These are phyloP conservation scores for Thielaviopsis punctulata DNA, from an alignment of 2,329 filamentous ascomycete genomes.

Conservation along the genomic window DNA sequence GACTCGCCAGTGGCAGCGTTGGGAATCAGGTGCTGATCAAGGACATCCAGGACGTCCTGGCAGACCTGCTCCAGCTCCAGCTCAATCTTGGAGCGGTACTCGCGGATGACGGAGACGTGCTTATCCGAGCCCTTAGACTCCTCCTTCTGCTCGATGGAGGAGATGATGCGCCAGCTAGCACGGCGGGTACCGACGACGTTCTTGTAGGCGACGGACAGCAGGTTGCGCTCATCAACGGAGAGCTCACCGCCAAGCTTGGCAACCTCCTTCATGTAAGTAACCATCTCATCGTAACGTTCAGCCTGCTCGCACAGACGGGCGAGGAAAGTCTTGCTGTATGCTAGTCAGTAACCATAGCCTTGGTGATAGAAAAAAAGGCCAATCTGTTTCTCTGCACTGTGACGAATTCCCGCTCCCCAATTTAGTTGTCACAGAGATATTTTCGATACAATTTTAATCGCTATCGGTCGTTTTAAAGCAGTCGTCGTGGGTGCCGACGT, in stretches of 20 bases:
- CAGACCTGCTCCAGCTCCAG: conserved; percentile 93
- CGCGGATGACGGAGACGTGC: conserved; percentile 84
- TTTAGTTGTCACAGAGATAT: not conserved
- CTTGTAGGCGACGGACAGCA: conserved; percentile 98
- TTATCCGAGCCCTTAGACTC: conserved; percentile 96
- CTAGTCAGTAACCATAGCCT: conserved; percentile 5
- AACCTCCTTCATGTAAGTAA: conserved; percentile 99
- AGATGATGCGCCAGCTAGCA: conserved; percentile 98
- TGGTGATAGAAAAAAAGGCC: not conserved
- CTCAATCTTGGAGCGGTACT: conserved; percentile 98
- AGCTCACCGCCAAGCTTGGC: conserved; percentile 72
- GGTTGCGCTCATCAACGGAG: conserved; percentile 93
- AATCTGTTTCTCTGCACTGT: not conserved
- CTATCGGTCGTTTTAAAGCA: not conserved
- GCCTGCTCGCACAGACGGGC: conserved; percentile 99
- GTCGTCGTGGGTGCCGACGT: not conserved
- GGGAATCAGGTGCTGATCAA: conserved; percentile 85
- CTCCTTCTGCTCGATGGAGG: conserved; percentile 99
- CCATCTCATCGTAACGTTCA: conserved; percentile 99
- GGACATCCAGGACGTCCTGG: conserved; percentile 90
- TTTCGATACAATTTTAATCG: not conserved
- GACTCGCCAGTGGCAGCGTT: conserved; percentile 94
- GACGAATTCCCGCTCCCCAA: not conserved
- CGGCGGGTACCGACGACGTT: conserved; percentile 97
- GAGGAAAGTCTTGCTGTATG: conserved; percentile 94